A percentile compares a stretch with the other conserved stretches of the same genome.
These are phyloP conservation scores for Amphicarpaea edgeworthii DNA, from an alignment of 306 rosid species.

Conservation along the genomic window DNA sequence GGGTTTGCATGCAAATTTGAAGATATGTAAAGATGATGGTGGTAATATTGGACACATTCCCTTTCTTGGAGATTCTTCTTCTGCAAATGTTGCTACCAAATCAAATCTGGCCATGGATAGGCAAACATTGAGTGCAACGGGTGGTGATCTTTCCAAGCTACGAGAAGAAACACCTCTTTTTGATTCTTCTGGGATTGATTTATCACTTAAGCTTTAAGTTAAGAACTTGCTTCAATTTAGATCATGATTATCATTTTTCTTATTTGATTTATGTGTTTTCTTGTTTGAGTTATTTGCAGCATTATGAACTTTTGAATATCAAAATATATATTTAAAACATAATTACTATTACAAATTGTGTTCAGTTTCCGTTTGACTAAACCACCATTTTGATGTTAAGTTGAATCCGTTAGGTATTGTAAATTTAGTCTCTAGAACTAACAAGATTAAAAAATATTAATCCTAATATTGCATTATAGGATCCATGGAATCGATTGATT, in stretches of 20 bases:
- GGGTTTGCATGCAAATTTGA: constrained; percentile 31
- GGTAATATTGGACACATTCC: not conserved
- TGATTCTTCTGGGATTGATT: constrained; percentile 50
- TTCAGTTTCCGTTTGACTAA: too few relatives aligned
- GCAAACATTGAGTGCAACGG: not conserved
- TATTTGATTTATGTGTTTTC: not conserved
- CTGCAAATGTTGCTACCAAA: not conserved
- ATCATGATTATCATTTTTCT: not conserved
- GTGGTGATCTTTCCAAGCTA: constrained; percentile 26
- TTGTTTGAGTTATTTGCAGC: not conserved
- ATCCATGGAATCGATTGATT: too few relatives aligned
- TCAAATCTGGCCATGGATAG: too few relatives aligned
- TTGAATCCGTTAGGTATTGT: too few relatives aligned
- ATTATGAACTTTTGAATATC: too few relatives aligned
- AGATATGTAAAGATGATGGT: constrained; percentile 1
- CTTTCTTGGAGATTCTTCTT: too few relatives aligned
- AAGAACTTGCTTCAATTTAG: not conserved
- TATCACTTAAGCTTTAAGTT: constrained; percentile 59
- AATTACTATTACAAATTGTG: too few relatives aligned
- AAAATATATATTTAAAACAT: too few relatives aligned
- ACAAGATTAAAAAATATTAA: too few relatives aligned
- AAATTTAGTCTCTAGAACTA: too few relatives aligned
- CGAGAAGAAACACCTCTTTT: not conserved
- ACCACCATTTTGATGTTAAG: too few relatives aligned
- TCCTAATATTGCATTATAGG: too few relatives aligned